Evolutionary conservation across 2,329 filamentous ascomycete genomes (phyloP).

Genomic region (Periconia sp.): DNA sequence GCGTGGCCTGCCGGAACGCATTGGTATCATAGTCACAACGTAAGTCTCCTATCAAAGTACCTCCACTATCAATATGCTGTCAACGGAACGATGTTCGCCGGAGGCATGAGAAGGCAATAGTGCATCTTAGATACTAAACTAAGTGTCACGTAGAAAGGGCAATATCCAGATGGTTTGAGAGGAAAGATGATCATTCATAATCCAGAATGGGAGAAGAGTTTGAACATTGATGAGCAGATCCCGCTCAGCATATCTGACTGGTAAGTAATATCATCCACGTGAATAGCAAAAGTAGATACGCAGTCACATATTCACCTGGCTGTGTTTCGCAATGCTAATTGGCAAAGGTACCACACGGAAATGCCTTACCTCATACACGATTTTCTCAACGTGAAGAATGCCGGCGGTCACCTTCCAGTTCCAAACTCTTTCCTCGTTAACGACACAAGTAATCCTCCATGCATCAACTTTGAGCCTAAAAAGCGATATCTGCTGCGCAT

Average conservation of each 20-base stretch:
- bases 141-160: slow-evolving; percentile 62
- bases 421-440: slow-evolving; percentile 74
- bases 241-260: slow-evolving; percentile 71
- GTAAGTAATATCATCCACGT: slow-evolving; percentile 58
- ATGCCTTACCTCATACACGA: slow-evolving; percentile 56
- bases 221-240: slow-evolving; percentile 62
- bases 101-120: too few relatives aligned
- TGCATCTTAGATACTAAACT: not conserved
- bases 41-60: slow-evolving; percentile 52
- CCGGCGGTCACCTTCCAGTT: slow-evolving; percentile 66
- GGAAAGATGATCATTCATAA: slow-evolving; percentile 71
- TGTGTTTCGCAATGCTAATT: slow-evolving; percentile 1
- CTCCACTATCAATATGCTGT: slow-evolving; percentile 31
- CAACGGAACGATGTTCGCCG: too few relatives aligned
- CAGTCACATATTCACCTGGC: not conserved
- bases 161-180: slow-evolving; percentile 70
- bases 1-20: slow-evolving; percentile 59
- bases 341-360: slow-evolving; percentile 62
- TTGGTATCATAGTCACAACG: slow-evolving; percentile 72
- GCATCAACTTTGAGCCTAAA: slow-evolving; percentile 62
- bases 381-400: slow-evolving; percentile 54
- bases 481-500: slow-evolving; percentile 76
- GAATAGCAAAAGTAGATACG: not conserved
- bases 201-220: slow-evolving; percentile 54
- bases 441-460: slow-evolving; percentile 65